Conservation (phyloP, 805 yeast genomes). For the Metschnikowia koreensis region DNA sequence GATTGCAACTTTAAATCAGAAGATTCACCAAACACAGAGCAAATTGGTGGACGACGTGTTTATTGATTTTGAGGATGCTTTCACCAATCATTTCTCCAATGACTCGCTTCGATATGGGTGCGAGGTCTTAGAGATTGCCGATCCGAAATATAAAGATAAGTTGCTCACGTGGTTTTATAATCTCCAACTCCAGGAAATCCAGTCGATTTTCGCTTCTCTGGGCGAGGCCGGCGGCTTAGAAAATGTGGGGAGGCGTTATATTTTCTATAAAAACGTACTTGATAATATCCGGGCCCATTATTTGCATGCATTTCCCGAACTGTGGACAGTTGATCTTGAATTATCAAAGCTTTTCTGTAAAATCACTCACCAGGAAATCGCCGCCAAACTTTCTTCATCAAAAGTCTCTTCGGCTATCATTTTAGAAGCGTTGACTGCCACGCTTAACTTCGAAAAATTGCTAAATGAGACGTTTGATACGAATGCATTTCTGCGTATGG, state of each 20-base stretch:
- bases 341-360: slow-evolving; percentile 64
- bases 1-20: slow-evolving; percentile 61
- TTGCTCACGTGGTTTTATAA: slow-evolving; percentile 73
- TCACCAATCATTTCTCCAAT: slow-evolving; percentile 28
- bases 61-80: slow-evolving; percentile 60
- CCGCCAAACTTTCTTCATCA: slow-evolving; percentile 42
- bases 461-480: slow-evolving; percentile 63
- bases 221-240: slow-evolving; percentile 97
- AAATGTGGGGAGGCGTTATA: slow-evolving; percentile 75
- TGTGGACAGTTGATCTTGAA: slow-evolving; percentile 68
- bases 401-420: slow-evolving; percentile 61
- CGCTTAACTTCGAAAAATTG: slow-evolving; percentile 80
- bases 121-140: slow-evolving; percentile 64
- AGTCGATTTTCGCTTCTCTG: slow-evolving; percentile 65
- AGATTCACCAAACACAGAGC: slow-evolving; percentile 57
- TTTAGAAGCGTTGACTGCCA: slow-evolving; percentile 65
- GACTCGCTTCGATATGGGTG: slow-evolving; percentile 61
- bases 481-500: slow-evolving; percentile 42
- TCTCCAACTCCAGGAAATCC: slow-evolving; percentile 68
- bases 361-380: slow-evolving; percentile 66
- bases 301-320: slow-evolving; percentile 56
- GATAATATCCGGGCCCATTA: slow-evolving; percentile 54
- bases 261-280: slow-evolving; percentile 74
- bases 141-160: slow-evolving; percentile 52
- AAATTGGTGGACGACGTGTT: slow-evolving; percentile 67